phyloP scores from a whole-genome alignment of 1,284 basidiomycete species.

The Cutaneotrichosporon dermatis region DNA sequence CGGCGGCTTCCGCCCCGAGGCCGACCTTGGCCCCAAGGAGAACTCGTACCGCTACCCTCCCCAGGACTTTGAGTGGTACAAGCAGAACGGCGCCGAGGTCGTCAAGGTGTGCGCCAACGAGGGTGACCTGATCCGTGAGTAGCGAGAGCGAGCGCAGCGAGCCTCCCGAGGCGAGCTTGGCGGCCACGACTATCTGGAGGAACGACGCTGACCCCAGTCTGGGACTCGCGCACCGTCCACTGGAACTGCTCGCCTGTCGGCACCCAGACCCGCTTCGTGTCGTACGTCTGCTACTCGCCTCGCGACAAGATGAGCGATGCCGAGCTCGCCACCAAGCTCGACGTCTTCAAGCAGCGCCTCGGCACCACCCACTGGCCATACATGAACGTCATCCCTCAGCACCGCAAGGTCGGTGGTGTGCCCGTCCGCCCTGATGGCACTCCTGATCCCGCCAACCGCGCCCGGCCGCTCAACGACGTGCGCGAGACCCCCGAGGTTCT shows the following conservation, averaged over 20 bases:
- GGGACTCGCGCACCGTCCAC: slow-evolving; percentile 31
- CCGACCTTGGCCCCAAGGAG: slow-evolving; percentile 19
- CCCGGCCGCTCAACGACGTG: slow-evolving; percentile 14
- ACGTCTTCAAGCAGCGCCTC: slow-evolving; percentile 21
- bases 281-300: slow-evolving; percentile 26
- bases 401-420: background rate
- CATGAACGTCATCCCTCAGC: slow-evolving; percentile 19
- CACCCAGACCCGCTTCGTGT: slow-evolving; percentile 25
- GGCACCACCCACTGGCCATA: slow-evolving; percentile 30
- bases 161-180: too few species aligned
- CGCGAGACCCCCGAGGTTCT: slow-evolving; percentile 19
- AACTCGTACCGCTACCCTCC: slow-evolving; percentile 21
- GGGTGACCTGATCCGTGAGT: slow-evolving; percentile 19
- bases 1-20: slow-evolving; percentile 22
- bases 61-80: slow-evolving; percentile 25
- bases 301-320: slow-evolving; percentile 8
- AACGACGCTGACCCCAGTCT: slow-evolving; percentile 6
- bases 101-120: slow-evolving; percentile 24
- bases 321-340: slow-evolving; percentile 10
- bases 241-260: slow-evolving; percentile 27
- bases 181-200: background rate
- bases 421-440: slow-evolving; percentile 21
- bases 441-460: slow-evolving; percentile 18
- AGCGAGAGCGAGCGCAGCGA: slow-evolving; percentile 10
- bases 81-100: slow-evolving; percentile 19